Percentiles rank a stretch among this genome's conserved stretches.
phyloP scores from a whole-genome alignment of 2,329 filamentous ascomycete genomes.

The Pleomassaria siparia region DNA sequence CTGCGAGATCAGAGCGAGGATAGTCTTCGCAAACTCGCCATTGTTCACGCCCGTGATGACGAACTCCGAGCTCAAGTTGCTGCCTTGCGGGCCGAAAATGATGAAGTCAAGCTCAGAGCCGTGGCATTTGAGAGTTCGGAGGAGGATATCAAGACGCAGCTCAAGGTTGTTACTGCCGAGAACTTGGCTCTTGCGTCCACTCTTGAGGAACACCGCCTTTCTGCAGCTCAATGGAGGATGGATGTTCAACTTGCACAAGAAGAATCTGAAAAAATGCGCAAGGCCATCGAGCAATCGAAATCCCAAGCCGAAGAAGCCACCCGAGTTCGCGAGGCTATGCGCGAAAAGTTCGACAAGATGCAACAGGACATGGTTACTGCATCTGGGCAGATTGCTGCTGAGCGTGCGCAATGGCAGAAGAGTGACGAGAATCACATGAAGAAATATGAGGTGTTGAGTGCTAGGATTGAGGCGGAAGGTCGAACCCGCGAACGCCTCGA shows the following conservation, averaged over 20 bases:
- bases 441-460: conserved; percentile 57
- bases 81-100: conserved; percentile 59
- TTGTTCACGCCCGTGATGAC: conserved; percentile 41
- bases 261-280: conserved; percentile 68
- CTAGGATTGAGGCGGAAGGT: conserved; percentile 51
- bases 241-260: conserved; percentile 57
- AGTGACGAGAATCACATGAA: conserved; percentile 60
- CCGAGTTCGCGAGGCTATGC: conserved; percentile 79
- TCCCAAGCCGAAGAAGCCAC: conserved; percentile 84
- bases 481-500: conserved; percentile 49
- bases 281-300: conserved; percentile 71
- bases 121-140: conserved; percentile 34
- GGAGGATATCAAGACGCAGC: conserved; percentile 54
- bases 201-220: conserved; percentile 64
- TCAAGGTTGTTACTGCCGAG: conserved; percentile 58
- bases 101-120: conserved; percentile 53
- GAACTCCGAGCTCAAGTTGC: conserved; percentile 54
- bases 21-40: conserved; percentile 42
- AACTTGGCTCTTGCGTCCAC: conserved; percentile 63
- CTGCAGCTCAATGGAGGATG: conserved; percentile 60
- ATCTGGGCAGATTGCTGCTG: conserved; percentile 76
- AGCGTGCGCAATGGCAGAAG: conserved; percentile 77
- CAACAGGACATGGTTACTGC: conserved; percentile 85
- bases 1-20: conserved; percentile 48
- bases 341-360: conserved; percentile 78